A percentile compares a stretch with the other conserved stretches of the same genome.
These are phyloP conservation scores for Zasmidium citrigriseum DNA, from an alignment of 2,329 filamentous ascomycete genomes.

Conservation along the genomic window DNA sequence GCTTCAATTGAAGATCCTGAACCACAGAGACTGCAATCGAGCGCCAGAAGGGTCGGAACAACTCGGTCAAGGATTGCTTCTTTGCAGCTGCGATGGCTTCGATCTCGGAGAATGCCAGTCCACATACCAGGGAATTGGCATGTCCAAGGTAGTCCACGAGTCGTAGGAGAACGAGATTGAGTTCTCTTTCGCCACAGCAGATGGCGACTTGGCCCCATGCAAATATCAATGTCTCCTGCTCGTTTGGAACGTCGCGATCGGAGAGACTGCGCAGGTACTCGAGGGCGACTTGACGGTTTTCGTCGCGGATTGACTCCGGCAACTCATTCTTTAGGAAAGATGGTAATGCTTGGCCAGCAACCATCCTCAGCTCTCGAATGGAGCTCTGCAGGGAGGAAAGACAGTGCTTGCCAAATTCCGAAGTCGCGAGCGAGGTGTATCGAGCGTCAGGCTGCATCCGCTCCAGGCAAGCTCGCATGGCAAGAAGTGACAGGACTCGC, in stretches of 20 bases:
- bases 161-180: conserved; percentile 81
- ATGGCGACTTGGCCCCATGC: conserved; percentile 82
- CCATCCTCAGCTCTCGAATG: conserved; percentile 78
- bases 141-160: conserved; percentile 87
- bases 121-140: conserved; percentile 74
- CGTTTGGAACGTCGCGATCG: conserved; percentile 64
- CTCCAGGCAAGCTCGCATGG: conserved; percentile 67
- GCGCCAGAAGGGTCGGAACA: conserved; percentile 88
- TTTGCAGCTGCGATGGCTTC: conserved; percentile 70
- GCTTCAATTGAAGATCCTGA: conserved; percentile 75
- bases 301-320: conserved; percentile 50
- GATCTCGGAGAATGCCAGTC: conserved; percentile 80
- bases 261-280: conserved; percentile 72
- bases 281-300: conserved; percentile 70
- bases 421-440: conserved; percentile 36
- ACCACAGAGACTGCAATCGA: conserved; percentile 79
- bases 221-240: conserved; percentile 82
- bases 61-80: conserved; percentile 52
- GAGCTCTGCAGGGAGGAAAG: conserved; percentile 81
- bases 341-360: conserved; percentile 62
- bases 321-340: conserved; percentile 62
- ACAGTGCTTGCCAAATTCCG: conserved; percentile 75
- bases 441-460: conserved; percentile 54
- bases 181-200: conserved; percentile 74
- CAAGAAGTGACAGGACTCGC: conserved; percentile 70